phyloP scores from a whole-genome alignment of 371 early-diverging fungal genomes.

The Apophysomyces ossiformis region DNA sequence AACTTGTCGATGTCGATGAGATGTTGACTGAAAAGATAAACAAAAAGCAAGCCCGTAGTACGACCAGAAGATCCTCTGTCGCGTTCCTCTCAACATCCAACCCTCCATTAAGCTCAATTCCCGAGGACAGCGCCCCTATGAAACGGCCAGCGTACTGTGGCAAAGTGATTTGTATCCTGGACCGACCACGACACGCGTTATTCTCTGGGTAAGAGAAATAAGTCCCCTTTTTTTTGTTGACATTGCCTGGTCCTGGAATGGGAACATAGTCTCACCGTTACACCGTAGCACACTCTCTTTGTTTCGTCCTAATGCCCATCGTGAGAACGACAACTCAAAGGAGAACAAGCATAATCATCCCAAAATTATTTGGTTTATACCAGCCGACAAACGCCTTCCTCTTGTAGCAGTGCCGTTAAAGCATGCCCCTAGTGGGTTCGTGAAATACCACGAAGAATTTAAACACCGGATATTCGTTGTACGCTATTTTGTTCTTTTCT shows the following conservation, averaged over 20 bases:
- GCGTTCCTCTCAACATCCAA: constrained; percentile 10
- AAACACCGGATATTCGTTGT: constrained; percentile 43
- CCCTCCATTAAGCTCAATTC: constrained; percentile 23
- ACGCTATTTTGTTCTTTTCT: constrained; percentile 11
- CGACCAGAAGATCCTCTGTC: constrained; percentile 18
- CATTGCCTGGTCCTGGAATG: background rate
- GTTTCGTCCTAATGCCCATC: constrained; percentile 29
- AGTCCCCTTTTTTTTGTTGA: background rate
- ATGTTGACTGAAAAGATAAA: constrained; percentile 40
- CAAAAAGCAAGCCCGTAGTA: constrained; percentile 30
- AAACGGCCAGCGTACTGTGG: constrained; percentile 34
- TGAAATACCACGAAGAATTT: constrained; percentile 42
- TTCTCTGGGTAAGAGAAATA: constrained; percentile 38
- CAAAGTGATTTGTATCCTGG: constrained; percentile 37
- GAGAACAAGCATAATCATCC: constrained; percentile 28
- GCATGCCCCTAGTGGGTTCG: constrained; percentile 37
- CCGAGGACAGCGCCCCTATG: constrained; percentile 19
- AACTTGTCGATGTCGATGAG: constrained; percentile 59
- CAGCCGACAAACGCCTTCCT: constrained; percentile 68
- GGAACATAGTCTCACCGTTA: too few relatives aligned
- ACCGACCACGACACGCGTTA: constrained; percentile 33
- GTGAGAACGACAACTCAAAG: constrained; percentile 24
- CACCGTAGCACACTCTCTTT: constrained; percentile 32
- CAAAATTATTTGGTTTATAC: constrained; percentile 66
- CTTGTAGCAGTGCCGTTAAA: constrained; percentile 58